phyloP scores from a whole-genome alignment of 306 rosid genomes.

The Begonia loranthoides region DNA sequence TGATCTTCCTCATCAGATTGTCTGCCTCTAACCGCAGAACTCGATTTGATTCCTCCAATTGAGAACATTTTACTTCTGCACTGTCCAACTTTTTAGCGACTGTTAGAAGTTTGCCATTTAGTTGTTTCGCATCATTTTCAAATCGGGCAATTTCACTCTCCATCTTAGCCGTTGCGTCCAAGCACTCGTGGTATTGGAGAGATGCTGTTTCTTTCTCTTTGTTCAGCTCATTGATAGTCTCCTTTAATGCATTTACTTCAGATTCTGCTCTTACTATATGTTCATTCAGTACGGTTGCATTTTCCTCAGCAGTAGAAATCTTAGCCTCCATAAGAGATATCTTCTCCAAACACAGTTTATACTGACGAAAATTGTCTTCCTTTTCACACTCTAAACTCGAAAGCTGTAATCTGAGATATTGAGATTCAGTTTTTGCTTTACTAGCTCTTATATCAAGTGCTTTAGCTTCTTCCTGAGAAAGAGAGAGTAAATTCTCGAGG shows the following conservation, averaged over 20 bases:
- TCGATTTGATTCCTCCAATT: conserved; percentile 55
- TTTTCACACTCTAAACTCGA: conserved; percentile 52
- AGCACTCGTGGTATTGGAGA: conserved; percentile 32
- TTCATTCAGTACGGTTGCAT: conserved; percentile 44
- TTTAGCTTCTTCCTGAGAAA: conserved; percentile 37
- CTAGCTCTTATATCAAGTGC: conserved; percentile 38
- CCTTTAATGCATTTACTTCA: conserved; percentile 48
- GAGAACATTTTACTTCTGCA: conserved; percentile 41
- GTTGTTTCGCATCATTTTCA: conserved; percentile 33
- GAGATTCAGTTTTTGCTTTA: conserved; percentile 56
- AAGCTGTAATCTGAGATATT: conserved; percentile 45
- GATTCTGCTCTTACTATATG: conserved; percentile 42
- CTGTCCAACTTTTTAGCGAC: conserved; percentile 44
- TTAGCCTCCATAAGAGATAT: conserved; percentile 60
- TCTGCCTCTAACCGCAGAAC: conserved; percentile 60
- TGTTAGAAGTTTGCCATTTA: conserved; percentile 35
- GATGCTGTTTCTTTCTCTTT: conserved; percentile 61
- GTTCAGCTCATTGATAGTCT: conserved; percentile 27
- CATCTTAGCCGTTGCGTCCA: conserved; percentile 54
- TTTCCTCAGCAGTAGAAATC: conserved; percentile 55
- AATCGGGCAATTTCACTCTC: conserved; percentile 51
- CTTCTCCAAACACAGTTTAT: conserved; percentile 47
- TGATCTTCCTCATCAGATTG: conserved; percentile 53
- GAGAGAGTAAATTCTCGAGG: conserved; percentile 40
- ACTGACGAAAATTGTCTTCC: conserved; percentile 47